phyloP scores from a whole-genome alignment of 2,329 filamentous ascomycete genomes.

The Gaeumannomyces sp. region DNA sequence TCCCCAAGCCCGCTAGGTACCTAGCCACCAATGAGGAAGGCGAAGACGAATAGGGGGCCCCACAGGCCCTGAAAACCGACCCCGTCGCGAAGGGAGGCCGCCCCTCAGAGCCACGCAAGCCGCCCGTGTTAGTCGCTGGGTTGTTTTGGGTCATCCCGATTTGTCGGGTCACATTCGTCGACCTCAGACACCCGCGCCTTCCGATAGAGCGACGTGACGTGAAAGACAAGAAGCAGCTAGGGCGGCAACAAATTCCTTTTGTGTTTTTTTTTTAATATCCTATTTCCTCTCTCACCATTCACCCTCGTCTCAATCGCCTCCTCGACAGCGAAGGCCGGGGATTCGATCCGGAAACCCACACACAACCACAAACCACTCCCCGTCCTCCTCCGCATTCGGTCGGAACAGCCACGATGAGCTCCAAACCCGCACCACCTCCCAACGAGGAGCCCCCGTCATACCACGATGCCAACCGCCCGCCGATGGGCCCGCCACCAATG shows the following conservation, averaged over 20 bases:
- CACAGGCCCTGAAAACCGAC: neutral
- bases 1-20: too few relatives aligned
- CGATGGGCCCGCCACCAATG: constrained; percentile 13
- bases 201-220: neutral
- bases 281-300: neutral
- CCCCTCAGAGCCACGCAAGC: neutral
- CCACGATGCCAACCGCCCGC: neutral
- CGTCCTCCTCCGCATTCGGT: neutral
- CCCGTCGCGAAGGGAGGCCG: too few relatives aligned
- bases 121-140: neutral
- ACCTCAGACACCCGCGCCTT: neutral
- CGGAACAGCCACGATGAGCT: neutral
- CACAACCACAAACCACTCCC: neutral
- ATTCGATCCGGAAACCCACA: neutral
- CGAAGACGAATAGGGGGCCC: neutral
- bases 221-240: neutral
- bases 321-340: too few relatives aligned
- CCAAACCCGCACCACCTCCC: neutral
- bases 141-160: neutral
- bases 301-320: neutral
- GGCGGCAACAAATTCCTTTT: neutral
- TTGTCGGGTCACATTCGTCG: neutral
- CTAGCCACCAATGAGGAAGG: too few relatives aligned
- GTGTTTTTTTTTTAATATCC: neutral
- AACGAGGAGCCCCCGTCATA: neutral